These are phyloP conservation scores for Polysphondylium violaceum DNA, from an alignment of 78 protist genomes.

Conservation along the genomic window DNA sequence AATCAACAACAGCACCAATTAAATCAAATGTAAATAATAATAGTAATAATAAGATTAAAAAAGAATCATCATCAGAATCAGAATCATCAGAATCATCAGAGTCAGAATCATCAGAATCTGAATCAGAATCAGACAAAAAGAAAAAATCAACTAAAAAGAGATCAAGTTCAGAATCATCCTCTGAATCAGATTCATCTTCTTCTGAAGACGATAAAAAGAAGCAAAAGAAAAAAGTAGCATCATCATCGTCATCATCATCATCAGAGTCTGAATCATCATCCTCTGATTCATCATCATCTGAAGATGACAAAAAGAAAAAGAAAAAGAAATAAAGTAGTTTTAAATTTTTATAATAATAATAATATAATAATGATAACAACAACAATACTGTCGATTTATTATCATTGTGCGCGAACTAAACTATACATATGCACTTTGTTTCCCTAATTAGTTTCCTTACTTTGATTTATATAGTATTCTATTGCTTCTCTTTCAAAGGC, in stretches of 20 bases:
- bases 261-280: background rate
- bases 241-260: background rate
- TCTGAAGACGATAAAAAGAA: slow-evolving; percentile 13
- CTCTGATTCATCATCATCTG: background rate
- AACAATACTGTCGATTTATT: background rate
- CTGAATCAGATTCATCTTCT: background rate
- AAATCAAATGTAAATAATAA: background rate
- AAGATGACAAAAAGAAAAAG: background rate
- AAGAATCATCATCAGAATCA: slow-evolving; percentile 33
- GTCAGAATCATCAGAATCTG: slow-evolving; percentile 1
- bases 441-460: background rate
- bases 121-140: background rate
- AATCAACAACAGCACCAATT: background rate
- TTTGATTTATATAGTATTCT: background rate
- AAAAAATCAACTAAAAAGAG: slow-evolving; percentile 18
- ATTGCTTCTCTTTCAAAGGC: background rate
- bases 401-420: background rate
- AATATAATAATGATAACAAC: background rate
- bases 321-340: background rate
- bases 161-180: slow-evolving; percentile 7
- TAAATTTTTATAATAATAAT: background rate
- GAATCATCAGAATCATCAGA: background rate
- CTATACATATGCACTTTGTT: background rate
- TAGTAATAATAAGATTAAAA: background rate
- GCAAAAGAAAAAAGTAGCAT: slow-evolving; percentile 23